Evolutionary conservation across 768 basidiomycete genomes (phyloP), one percentile per base, ranked within the genome.

Genomic region (Podaxis sp.): DNA sequence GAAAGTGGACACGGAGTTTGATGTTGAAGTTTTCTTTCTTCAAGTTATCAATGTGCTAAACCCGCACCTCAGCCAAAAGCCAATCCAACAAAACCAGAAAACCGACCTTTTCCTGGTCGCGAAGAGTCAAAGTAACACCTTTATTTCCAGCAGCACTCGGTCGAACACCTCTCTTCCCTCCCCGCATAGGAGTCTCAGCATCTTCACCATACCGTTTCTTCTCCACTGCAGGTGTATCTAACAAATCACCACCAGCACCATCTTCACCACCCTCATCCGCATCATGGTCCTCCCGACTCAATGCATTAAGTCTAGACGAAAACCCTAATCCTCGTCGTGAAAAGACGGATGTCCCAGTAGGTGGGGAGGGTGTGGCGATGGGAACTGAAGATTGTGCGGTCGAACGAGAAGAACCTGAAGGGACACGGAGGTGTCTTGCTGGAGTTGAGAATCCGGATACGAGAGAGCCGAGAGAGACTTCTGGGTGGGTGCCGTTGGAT

Each of bases 21-120:
- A 99, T 88, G 70, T 89, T 90, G 74, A 99, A 98, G 80, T 96
- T 96, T 74, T 99, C 96, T 74, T 96, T 97, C 79, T 96, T 95
- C 70, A 95, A 85, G 65, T 87, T 88, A 76, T 99, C 95, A 71
- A 97, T 93, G 74, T 96, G 92, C 96, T 99, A 40, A 52, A 38
- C 24, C 39, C 1, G 1, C 2, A 1, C n/a, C 7, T 19, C n/a
- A 19, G 44, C 7, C 9, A 2, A 17, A 46, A 17, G 6, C 5
- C n/a, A 46, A 8, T 46, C 2, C 2, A 46, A 46, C 6, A 2
- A 46, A 46, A 5, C 6, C 53, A 22, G 17, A 3, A 26, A 46
- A 71, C 80, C 57, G 67, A 93, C 96, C 84, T 98, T 96, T 77
- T 99, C 96, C 74, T 99, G 96, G 72, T 99, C 96, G 7, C 95